Evolutionary conservation across 108 stramenopile species (phyloP).

Genomic region (Fragilaria radians): DNA sequence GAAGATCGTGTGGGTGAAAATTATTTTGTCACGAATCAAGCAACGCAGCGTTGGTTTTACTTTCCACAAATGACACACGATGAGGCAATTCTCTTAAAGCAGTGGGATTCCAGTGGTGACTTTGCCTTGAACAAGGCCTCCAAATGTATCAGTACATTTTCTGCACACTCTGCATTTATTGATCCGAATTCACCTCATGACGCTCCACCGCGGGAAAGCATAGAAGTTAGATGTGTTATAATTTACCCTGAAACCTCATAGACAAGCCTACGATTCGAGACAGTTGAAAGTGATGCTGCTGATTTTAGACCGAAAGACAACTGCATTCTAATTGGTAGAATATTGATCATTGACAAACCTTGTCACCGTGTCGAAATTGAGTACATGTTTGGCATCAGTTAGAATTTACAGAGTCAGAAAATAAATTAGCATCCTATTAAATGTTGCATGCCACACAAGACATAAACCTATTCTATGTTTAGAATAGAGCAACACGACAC

Average conservation of each 20-base stretch:
- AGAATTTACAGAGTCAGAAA: too few relatives aligned
- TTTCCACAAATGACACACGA: slow-evolving; percentile 45
- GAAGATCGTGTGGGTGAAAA: slow-evolving; percentile 52
- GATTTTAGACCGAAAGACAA: too few relatives aligned
- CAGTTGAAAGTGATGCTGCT: too few relatives aligned
- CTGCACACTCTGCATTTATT: slow-evolving; percentile 40
- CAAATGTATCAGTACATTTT: slow-evolving; percentile 11
- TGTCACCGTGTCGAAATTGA: too few relatives aligned
- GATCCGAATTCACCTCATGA: slow-evolving; percentile 19
- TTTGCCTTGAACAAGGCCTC: slow-evolving; percentile 15
- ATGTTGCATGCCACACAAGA: too few relatives aligned
- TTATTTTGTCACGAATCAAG: slow-evolving; percentile 27
- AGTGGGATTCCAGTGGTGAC: slow-evolving; percentile 39
- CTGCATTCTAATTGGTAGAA: too few relatives aligned
- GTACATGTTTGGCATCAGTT: too few relatives aligned
- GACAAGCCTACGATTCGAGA: too few relatives aligned
- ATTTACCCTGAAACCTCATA: slow-evolving; percentile 18
- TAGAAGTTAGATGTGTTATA: slow-evolving; percentile 46
- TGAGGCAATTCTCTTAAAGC: slow-evolving; percentile 42
- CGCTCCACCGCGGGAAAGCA: slow-evolving; percentile 28
- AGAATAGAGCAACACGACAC: too few relatives aligned
- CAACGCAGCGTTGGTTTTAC: slow-evolving; percentile 40
- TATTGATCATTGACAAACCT: too few relatives aligned
- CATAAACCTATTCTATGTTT: too few relatives aligned
- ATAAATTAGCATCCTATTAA: too few relatives aligned